phyloP scores from a whole-genome alignment of 2,329 filamentous ascomycete species.

The Fusarium staphyleae region DNA sequence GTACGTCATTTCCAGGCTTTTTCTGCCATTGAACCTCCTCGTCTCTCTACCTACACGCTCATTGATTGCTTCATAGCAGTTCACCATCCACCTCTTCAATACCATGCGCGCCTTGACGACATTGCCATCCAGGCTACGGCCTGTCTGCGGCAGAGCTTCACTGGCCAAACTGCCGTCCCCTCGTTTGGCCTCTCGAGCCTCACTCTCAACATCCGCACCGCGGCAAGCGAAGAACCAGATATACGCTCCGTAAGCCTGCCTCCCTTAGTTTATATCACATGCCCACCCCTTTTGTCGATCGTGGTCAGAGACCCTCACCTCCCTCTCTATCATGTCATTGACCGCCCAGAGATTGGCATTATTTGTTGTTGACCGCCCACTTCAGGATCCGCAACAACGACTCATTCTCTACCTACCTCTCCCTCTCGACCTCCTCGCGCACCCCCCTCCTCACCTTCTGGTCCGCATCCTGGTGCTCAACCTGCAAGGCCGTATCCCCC shows the following conservation, averaged over 20 bases:
- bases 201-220: constrained; percentile 37
- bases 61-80: not conserved
- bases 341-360: constrained; percentile 4
- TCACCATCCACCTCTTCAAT: not conserved
- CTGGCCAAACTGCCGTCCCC: not conserved
- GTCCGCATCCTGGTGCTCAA: constrained; percentile 65
- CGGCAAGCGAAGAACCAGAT: constrained; percentile 46
- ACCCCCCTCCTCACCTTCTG: constrained; percentile 66
- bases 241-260: constrained; percentile 45
- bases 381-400: constrained; percentile 61
- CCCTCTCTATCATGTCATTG: not conserved
- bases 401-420: constrained; percentile 62
- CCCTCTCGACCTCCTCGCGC: constrained; percentile 61
- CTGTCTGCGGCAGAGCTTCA: constrained; percentile 10
- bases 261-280: constrained; percentile 13
- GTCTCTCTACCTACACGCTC: not conserved
- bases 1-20: not conserved
- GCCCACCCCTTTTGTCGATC: constrained; percentile 36
- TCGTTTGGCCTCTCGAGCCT: constrained; percentile 17
- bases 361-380: constrained; percentile 19
- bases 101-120: constrained; percentile 9
- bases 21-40: too few relatives aligned
- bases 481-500: constrained; percentile 60
- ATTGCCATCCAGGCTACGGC: constrained; percentile 14
- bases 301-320: constrained; percentile 10